Evolutionary conservation across 306 rosid species (phyloP).

Genomic region (Parietaria judaica): DNA sequence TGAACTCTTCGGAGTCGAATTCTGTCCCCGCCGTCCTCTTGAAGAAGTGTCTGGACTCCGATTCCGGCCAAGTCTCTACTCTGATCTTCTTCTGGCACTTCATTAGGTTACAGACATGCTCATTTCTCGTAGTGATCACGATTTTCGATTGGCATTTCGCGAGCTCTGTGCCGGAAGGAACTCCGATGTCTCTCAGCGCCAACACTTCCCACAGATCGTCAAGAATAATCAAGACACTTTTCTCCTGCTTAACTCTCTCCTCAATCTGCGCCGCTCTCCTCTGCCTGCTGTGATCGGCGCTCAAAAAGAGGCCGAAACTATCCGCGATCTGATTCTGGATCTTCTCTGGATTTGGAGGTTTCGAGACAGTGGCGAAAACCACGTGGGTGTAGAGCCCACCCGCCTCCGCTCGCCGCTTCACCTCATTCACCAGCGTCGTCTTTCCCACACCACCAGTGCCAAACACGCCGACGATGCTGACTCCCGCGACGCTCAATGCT

Average conservation of each 20-base stretch:
- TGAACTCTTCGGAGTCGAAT: conserved; percentile 2
- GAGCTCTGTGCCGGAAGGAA: neutral
- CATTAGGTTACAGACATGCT: conserved; percentile 8
- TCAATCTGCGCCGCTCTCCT: neutral
- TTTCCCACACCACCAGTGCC: neutral
- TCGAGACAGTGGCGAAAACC: neutral
- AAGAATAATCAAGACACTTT: neutral
- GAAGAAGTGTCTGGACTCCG: conserved; percentile 23
- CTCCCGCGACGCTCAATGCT: neutral
- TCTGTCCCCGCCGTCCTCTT: neutral
- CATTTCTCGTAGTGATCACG: conserved; percentile 11
- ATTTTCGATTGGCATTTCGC: conserved; percentile 6
- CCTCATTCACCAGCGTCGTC: neutral
- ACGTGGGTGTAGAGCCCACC: neutral
- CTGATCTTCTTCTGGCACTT: neutral
- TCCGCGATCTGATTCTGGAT: neutral
- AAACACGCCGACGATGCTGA: neutral
- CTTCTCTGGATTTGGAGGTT: neutral
- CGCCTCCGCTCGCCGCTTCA: neutral
- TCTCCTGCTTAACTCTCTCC: neutral
- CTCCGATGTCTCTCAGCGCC: neutral
- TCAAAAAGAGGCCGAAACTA: neutral
- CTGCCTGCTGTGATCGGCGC: neutral
- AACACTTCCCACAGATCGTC: neutral
- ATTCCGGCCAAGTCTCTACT: neutral